Evolutionary conservation across 108 stramenopile genomes (phyloP).

Genomic region (Nannochloropsis oceanica): DNA sequence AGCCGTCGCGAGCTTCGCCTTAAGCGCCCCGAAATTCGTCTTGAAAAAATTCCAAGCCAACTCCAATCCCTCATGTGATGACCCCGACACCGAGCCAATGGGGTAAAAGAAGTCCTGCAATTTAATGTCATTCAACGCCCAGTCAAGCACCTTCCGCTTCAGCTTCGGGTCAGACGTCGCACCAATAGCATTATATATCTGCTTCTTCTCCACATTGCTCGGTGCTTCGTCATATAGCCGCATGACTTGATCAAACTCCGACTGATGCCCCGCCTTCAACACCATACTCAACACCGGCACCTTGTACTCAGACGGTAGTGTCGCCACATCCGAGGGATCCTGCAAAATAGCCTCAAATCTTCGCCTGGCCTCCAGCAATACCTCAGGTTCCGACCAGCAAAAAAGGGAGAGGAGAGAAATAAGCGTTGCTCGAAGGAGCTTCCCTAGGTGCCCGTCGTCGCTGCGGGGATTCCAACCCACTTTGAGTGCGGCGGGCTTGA

Average conservation of each 20-base stretch:
- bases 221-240: constrained; percentile 62
- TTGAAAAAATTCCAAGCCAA: constrained; percentile 77
- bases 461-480: constrained; percentile 72
- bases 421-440: constrained; percentile 66
- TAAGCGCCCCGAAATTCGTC: constrained; percentile 56
- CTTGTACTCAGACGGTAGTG: constrained; percentile 65
- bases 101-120: constrained; percentile 96
- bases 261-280: constrained; percentile 59
- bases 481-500: constrained; percentile 43
- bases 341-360: constrained; percentile 57
- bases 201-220: constrained; percentile 11
- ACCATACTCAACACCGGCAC: constrained; percentile 67
- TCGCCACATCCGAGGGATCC: constrained; percentile 49
- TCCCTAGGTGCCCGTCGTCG: constrained; percentile 62
- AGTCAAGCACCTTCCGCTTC: constrained; percentile 62
- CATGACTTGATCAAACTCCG: constrained; percentile 61
- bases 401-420: constrained; percentile 52
- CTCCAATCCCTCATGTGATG: constrained; percentile 55
- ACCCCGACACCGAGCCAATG: constrained; percentile 57
- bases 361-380: constrained; percentile 54
- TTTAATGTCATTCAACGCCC: constrained; percentile 78
- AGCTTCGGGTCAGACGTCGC: constrained; percentile 45
- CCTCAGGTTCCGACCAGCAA: constrained; percentile 14
- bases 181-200: constrained; percentile 53
- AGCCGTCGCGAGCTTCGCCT: constrained; percentile 66